Evolutionary conservation across 2,329 filamentous ascomycete genomes (phyloP), one percentile per base, ranked within the genome.

Genomic region (Aspergillus fijiensis): DNA sequence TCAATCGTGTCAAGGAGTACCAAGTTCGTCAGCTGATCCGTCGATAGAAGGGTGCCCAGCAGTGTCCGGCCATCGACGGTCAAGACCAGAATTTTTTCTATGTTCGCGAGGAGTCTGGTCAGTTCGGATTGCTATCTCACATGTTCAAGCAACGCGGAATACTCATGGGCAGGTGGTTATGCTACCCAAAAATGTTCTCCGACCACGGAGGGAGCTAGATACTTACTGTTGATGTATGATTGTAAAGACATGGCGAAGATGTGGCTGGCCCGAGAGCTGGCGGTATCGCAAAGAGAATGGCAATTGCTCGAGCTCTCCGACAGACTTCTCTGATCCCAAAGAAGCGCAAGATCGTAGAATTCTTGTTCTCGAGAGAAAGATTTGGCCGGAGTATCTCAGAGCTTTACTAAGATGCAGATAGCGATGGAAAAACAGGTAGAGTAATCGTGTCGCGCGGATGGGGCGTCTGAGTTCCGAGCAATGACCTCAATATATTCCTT

Each of bases 11-110:
- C 84, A 66, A 87, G 86, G 12, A 99, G 84, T 27, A 98, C 92
- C 63, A 99, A 81, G 77, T 99, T 99, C 67, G 95, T 98, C 70
- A 89, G 87, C 77, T 96, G 89, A 76, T 99, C 95, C 73, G 89
- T 92, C 49, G 90, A 91, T 52, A 94, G 82, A 57, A 99, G 86
- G 2, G 84, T 93, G 61, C 95, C 95, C 63, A 91, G 84, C 23
- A 94, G 80, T 51, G 91, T 96, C 69, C 94, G 89, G 55, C 94
- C 95, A 78, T 98, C 95, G 68, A 91, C 89, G 29, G 95, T 98
- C 65, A 98, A 85, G 71, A 98, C 89, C 60, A 93, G 84, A 69
- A 98, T 91, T 77, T 92, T 96, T 79, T 96, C 95, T 97, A 72
- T 42, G 47, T 27, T 23, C 25, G 21, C 11, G 14, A 16, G 1